Evolutionary conservation across 179 eudicot genomes (phyloP).

Genomic region (Camellia oleifera): DNA sequence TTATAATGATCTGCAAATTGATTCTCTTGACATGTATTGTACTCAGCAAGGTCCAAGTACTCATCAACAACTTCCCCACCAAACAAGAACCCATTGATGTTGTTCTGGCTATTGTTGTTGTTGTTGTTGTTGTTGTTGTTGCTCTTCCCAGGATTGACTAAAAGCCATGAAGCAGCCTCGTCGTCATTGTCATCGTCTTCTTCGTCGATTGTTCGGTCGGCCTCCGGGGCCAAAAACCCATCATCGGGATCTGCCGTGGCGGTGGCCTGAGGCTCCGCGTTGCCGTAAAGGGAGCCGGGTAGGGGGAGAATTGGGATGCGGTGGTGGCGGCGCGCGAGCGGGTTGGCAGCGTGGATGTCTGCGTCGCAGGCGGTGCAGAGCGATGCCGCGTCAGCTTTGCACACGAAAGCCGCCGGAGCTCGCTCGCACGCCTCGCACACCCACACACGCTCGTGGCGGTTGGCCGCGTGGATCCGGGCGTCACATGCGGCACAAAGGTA

Average conservation of each 20-base stretch:
- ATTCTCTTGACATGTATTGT: conserved; percentile 49
- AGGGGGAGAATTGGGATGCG: conserved; percentile 54
- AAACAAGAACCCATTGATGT: conserved; percentile 23
- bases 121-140: conserved; percentile 15
- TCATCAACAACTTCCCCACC: conserved; percentile 44
- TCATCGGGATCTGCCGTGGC: not conserved
- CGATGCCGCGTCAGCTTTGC: conserved; percentile 75
- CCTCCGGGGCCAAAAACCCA: conserved; percentile 23
- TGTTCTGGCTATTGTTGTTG: not conserved
- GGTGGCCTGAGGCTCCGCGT: not conserved
- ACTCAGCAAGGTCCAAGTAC: conserved; percentile 43
- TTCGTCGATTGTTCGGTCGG: conserved; percentile 12
- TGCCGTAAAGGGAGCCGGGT: conserved; percentile 29
- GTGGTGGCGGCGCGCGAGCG: conserved; percentile 63
- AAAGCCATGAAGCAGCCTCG: conserved; percentile 40
- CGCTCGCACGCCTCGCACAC: conserved; percentile 69
- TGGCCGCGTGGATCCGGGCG: conserved; percentile 39
- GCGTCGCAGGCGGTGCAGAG: conserved; percentile 62
- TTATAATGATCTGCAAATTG: conserved; percentile 27
- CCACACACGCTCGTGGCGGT: conserved; percentile 54
- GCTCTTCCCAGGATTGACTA: conserved; percentile 29
- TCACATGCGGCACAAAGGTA: conserved; percentile 48
- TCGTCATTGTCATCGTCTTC: conserved; percentile 36
- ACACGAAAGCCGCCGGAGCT: conserved; percentile 66
- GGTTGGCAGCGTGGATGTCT: conserved; percentile 66